These are phyloP conservation scores for Boletus semigastroideus DNA, from an alignment of 1,284 basidiomycete genomes.

Conservation along the genomic window DNA sequence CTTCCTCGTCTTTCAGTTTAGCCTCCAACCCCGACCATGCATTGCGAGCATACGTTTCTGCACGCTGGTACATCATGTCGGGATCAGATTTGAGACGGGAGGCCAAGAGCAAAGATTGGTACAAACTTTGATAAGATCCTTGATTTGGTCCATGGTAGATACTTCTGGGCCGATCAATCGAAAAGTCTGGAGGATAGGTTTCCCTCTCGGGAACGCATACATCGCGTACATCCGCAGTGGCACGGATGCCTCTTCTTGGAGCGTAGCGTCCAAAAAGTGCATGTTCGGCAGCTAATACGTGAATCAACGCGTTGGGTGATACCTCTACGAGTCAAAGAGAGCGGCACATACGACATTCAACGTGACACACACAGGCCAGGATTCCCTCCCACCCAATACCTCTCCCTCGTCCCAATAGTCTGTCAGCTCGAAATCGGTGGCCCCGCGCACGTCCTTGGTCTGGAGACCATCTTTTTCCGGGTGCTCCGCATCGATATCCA, in stretches of 20 bases:
- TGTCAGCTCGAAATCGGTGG: constrained; percentile 75
- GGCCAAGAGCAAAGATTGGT: background rate
- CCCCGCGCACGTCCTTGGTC: constrained; percentile 43
- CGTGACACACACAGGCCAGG: constrained; percentile 75
- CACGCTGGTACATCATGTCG: constrained; percentile 45
- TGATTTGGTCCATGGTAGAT: constrained; percentile 45
- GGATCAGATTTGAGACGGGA: constrained; percentile 2
- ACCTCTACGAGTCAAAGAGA: background rate
- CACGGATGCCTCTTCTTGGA: constrained; percentile 62
- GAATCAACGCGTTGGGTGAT: background rate
- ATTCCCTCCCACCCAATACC: constrained; percentile 52
- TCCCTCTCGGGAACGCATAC: constrained; percentile 52
- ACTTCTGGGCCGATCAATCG: constrained; percentile 62
- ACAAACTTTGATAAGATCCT: constrained; percentile 52
- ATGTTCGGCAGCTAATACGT: constrained; percentile 45
- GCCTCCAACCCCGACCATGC: constrained; percentile 40
- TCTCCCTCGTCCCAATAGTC: constrained; percentile 86
- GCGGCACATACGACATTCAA: constrained; percentile 61
- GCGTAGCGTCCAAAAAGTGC: constrained; percentile 70
- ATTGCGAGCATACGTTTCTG: constrained; percentile 44
- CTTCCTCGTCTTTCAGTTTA: constrained; percentile 48
- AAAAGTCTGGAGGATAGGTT: constrained; percentile 54
- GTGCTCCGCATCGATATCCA: constrained; percentile 40
- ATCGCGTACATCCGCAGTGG: constrained; percentile 57
- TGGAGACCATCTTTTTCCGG: constrained; percentile 42